Percentiles rank a stretch among this genome's conserved stretches.
Conservation (phyloP, 2,329 filamentous ascomycete species). For the Penicillium glabrum region DNA sequence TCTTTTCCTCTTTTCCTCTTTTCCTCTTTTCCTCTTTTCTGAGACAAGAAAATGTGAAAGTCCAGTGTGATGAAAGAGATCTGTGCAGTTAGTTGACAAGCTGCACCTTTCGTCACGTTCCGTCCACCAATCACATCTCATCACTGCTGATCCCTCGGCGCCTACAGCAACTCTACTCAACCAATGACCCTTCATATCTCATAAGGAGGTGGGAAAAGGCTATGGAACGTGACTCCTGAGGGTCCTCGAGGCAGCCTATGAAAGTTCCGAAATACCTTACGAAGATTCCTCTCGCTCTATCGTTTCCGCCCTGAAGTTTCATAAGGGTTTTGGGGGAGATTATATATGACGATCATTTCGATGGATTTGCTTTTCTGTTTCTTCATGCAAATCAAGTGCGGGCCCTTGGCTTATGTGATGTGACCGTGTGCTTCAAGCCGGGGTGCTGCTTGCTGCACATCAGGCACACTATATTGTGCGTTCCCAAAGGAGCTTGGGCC, state of each 20-base stretch:
- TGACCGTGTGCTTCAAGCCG: conserved; percentile 16
- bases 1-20: neutral
- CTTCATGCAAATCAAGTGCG: neutral
- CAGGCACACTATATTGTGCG: conserved; percentile 10
- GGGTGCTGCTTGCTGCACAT: conserved; percentile 15
- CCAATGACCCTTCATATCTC: conserved; percentile 14
- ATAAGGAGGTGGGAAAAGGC: neutral
- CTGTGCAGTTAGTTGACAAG: conserved; percentile 22
- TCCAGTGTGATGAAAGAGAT: conserved; percentile 23
- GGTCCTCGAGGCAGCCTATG: neutral
- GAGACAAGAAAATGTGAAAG: conserved; percentile 5
- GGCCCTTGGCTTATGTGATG: conserved; percentile 15
- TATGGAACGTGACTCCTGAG: neutral
- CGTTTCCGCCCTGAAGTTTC: conserved; percentile 3
- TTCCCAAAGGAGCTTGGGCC: conserved; percentile 7
- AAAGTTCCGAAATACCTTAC: neutral
- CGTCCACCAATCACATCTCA: conserved; percentile 19
- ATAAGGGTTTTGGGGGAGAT: neutral
- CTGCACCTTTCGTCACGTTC: conserved; percentile 27
- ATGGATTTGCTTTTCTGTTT: neutral
- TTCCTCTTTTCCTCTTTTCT: neutral
- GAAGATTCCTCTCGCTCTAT: neutral
- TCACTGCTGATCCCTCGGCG: conserved; percentile 23
- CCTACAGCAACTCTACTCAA: conserved; percentile 13
- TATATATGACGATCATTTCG: conserved; percentile 6